Conservation (phyloP, 345 rosid genomes). For the Excoecaria agallocha region DNA sequence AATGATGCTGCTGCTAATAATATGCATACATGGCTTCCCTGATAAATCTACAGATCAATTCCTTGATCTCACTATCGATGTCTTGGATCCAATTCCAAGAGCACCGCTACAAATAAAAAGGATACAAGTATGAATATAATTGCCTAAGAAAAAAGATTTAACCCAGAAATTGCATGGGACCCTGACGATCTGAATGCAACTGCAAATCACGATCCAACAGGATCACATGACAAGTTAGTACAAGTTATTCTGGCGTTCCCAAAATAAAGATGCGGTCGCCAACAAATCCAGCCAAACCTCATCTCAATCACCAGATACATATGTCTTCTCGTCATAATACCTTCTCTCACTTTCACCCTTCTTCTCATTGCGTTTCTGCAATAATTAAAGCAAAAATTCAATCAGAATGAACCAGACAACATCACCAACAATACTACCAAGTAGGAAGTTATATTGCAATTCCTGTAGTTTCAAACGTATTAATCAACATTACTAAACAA, state of each 20-base stretch:
- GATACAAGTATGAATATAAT: constrained; percentile 15
- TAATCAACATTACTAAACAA: background rate
- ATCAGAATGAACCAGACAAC: constrained; percentile 4
- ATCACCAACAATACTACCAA: background rate
- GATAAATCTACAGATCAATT: background rate
- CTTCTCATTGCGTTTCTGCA: constrained; percentile 75
- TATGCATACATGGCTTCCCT: background rate
- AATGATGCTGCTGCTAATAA: background rate
- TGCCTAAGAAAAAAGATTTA: constrained; percentile 11
- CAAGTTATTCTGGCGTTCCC: constrained; percentile 3
- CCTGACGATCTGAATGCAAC: background rate
- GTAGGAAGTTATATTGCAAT: background rate
- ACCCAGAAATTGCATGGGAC: constrained; percentile 18
- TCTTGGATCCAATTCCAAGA: constrained; percentile 12
- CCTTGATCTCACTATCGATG: background rate
- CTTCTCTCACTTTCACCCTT: constrained; percentile 60
- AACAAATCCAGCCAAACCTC: background rate
- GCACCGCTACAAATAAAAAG: background rate
- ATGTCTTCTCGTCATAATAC: constrained; percentile 58
- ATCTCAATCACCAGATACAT: constrained; percentile 47
- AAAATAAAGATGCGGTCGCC: background rate
- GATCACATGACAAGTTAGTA: constrained; percentile 6
- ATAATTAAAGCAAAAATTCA: background rate
- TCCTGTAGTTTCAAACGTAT: background rate
- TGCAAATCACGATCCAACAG: constrained; percentile 7